Conservation (phyloP, 2,329 filamentous ascomycete species). For the Septoria linicola region DNA sequence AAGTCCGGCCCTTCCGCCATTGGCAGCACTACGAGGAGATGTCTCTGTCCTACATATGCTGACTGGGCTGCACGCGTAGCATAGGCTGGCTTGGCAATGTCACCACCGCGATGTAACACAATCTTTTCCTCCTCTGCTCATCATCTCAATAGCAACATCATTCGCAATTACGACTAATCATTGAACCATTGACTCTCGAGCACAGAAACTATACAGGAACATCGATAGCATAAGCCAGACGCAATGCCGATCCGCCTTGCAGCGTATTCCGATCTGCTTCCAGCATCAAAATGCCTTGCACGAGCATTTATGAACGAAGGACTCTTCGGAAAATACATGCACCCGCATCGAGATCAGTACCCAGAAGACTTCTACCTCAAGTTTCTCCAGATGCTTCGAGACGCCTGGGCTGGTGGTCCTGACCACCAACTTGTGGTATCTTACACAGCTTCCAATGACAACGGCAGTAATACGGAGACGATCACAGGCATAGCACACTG, state of each 20-base stretch:
- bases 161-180: no score
- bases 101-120: neutral
- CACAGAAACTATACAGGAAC: neutral
- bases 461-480: slow-evolving; percentile 8
- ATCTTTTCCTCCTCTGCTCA: neutral
- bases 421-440: slow-evolving; percentile 25
- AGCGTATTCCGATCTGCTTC: slow-evolving; percentile 29
- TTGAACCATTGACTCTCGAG: neutral
- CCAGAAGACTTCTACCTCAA: slow-evolving; percentile 31
- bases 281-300: slow-evolving; percentile 29
- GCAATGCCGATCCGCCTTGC: slow-evolving; percentile 31
- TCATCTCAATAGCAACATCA: neutral
- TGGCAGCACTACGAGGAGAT: no score
- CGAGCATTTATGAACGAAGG: slow-evolving; percentile 32
- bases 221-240: neutral
- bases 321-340: slow-evolving; percentile 28
- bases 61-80: neutral
- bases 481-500: slow-evolving; percentile 33
- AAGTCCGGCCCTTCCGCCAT: no score
- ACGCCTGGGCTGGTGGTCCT: slow-evolving; percentile 16
- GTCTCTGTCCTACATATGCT: no score
- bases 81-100: neutral
- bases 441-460: slow-evolving; percentile 7
- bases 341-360: slow-evolving; percentile 28
- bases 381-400: slow-evolving; percentile 30